Evolutionary conservation across 2,329 filamentous ascomycete species (phyloP), one percentile per base, ranked within the genome.

Genomic region (Tolypocladium guangdongense): DNA sequence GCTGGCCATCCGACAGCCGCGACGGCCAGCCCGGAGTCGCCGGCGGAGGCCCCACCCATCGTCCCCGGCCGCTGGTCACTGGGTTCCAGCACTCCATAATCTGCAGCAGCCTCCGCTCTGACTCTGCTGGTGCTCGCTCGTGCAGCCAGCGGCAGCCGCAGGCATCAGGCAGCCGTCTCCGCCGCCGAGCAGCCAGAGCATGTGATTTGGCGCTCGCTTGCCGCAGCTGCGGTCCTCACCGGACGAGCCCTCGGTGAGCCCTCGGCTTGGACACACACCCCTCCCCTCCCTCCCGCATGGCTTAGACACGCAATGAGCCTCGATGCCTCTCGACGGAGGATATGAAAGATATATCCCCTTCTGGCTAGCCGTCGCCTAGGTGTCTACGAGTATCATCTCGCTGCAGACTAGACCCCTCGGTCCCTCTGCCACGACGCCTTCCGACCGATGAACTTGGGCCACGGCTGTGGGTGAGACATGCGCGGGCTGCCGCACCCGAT

Each of bases 1-100:
- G 27, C 32, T 2, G 47, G 30, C 27, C 47, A 20, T 37, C 33
- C 48, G 48, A 37, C 48, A 37, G 33, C 48, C 48, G 48, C 35
- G 16, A 37, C n/a, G 48, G 16, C 48, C 48, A 35, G 36, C 35
- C 33, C 48, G 48, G 62, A 62, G 61, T 63, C 57, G 60, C 62
- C 62, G 62, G 60, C 56, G 20, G 24, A 33, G 3, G 24, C 7
- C 6, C 14, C 33, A 35, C 27, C 22, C 48, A n/a, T 36, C 24
- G 20, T 37, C 47, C 6, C 48, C 35, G 20, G 20, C 32, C 33
- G 48, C 12, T 14, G 14, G 35, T 24, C n/a, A 20, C 48, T 36
- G 22, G 10, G 32, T 36, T 22, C 30, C 27, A 3, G 3, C n/a
- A 5, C 43, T 46, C 27, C 24, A 12, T 30, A 33, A 14, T n/a